phyloP scores from a whole-genome alignment of 139 green algal species.

The Picochlorum costavermella region DNA sequence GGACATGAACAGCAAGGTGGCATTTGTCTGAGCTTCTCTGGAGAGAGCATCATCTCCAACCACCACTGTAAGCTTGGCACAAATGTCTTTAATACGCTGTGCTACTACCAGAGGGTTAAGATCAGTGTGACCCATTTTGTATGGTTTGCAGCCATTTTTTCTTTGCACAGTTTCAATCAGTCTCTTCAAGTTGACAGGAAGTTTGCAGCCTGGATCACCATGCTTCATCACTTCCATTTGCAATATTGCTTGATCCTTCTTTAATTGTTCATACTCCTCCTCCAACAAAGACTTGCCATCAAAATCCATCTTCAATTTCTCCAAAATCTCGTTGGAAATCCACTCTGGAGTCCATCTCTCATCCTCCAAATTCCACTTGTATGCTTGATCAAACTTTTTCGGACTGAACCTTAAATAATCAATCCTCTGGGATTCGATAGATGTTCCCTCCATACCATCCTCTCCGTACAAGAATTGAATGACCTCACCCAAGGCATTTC shows the following conservation, averaged over 20 bases:
- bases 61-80: conserved; percentile 59
- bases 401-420: conserved; percentile 59
- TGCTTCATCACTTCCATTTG: conserved; percentile 65
- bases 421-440: conserved; percentile 85
- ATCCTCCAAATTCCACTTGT: conserved; percentile 48
- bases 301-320: conserved; percentile 45
- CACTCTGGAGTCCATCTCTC: conserved; percentile 47
- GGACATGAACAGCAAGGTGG: conserved; percentile 84
- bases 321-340: conserved; percentile 42
- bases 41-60: conserved; percentile 70
- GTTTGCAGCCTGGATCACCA: conserved; percentile 70
- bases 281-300: conserved; percentile 40
- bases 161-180: conserved; percentile 93
- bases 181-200: conserved; percentile 88
- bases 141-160: conserved; percentile 37
- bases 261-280: conserved; percentile 29
- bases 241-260: conserved; percentile 68
- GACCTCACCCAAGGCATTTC: conserved; percentile 78
- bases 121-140: conserved; percentile 28
- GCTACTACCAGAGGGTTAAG: conserved; percentile 57
- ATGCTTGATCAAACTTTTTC: conserved; percentile 44
- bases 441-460: conserved; percentile 94
- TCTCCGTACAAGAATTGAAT: conserved; percentile 99
- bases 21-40: conserved; percentile 90
- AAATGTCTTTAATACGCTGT: conserved; percentile 51